Conservation (phyloP, 2,329 filamentous ascomycete genomes). For the Harringtonia aguacate region DNA sequence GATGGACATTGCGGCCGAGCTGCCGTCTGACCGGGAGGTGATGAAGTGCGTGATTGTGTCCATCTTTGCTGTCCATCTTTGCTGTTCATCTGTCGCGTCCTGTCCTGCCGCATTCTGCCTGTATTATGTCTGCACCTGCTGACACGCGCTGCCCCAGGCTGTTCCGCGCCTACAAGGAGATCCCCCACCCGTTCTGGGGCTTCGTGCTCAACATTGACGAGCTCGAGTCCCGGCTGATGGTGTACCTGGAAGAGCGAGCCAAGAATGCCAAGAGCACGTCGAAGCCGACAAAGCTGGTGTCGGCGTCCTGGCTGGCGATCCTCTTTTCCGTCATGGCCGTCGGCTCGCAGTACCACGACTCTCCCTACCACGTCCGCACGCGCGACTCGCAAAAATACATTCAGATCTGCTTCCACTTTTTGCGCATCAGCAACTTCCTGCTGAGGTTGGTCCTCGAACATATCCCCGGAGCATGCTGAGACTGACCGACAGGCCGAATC, state of each 20-base stretch:
- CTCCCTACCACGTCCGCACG: conserved; percentile 50
- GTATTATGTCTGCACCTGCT: no score
- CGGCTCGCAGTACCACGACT: conserved; percentile 56
- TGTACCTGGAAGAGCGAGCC: conserved; percentile 53
- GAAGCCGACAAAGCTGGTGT: conserved; percentile 39
- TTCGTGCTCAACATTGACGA: conserved; percentile 57
- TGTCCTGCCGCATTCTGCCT: not conserved
- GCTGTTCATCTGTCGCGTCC: not conserved
- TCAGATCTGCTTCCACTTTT: conserved; percentile 54
- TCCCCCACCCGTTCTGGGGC: conserved; percentile 57
- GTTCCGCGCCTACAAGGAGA: conserved; percentile 57
- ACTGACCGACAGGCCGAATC: conserved; percentile 37
- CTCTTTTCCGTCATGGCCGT: conserved; percentile 55
- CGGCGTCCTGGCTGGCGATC: conserved; percentile 55
- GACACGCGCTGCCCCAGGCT: conserved; percentile 28
- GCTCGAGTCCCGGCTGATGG: conserved; percentile 52
- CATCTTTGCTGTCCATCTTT: not conserved
- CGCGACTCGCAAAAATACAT: conserved; percentile 50
- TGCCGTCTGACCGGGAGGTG: conserved; percentile 55
- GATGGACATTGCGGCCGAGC: conserved; percentile 47
- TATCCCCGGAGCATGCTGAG: no score
- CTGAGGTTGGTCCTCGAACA: conserved; percentile 30
- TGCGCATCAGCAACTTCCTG: conserved; percentile 52
- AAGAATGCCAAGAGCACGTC: conserved; percentile 37
- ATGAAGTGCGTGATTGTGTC: conserved; percentile 43